Evolutionary conservation across 768 basidiomycete genomes (phyloP).

Genomic region (Lactifluus pinguis): DNA sequence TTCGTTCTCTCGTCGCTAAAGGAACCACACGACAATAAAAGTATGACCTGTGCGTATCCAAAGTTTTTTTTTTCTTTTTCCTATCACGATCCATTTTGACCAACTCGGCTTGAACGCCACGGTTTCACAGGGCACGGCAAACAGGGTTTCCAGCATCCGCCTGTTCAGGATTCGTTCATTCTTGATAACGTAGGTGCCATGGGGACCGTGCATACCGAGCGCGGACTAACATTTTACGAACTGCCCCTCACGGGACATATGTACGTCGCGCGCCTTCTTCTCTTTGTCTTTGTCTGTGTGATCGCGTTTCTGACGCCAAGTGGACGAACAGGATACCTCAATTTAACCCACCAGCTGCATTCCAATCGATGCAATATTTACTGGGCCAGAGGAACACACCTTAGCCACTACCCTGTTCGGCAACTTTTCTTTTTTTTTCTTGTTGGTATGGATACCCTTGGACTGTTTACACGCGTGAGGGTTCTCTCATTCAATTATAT

Average conservation of each 20-base stretch:
- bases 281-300: not conserved
- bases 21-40: not conserved
- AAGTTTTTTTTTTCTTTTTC: not conserved
- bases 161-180: conserved; percentile 11
- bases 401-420: not conserved
- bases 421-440: not conserved
- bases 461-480: not conserved
- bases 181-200: conserved; percentile 14
- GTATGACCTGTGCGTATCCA: conserved; percentile 19
- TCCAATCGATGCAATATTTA: conserved; percentile 16
- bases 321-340: conserved; percentile 14
- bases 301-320: not conserved
- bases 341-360: conserved; percentile 15
- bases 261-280: not conserved
- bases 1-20: not conserved
- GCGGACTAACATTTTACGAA: conserved; percentile 17
- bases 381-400: conserved; percentile 4
- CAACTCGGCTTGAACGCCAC: not conserved
- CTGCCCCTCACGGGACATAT: conserved; percentile 18
- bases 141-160: conserved; percentile 17
- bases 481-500: not conserved
- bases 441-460: not conserved
- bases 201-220: conserved; percentile 18
- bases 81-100: not conserved
- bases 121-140: conserved; percentile 9